Base-by-base conservation (phyloP, 306 rosid genomes). In the Lathyrus aphaca region DNA sequence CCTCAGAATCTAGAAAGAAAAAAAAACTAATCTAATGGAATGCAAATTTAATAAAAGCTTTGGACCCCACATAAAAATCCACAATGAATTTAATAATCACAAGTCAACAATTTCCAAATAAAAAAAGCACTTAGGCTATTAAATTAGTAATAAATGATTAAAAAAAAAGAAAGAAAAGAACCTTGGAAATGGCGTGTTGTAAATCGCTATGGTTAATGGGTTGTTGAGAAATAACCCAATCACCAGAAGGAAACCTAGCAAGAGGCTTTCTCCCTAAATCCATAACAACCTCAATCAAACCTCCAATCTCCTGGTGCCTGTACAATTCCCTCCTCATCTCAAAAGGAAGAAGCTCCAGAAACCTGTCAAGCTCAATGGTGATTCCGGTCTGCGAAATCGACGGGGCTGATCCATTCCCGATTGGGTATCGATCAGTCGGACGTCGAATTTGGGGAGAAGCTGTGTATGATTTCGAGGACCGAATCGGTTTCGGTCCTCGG, bases 181-280 rank as follows among this genome's bases (percentile, higher is more conserved):
- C 99, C 97, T 87, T 95, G 8, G 97, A 86, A 61, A 91, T 87
- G 18, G 99, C 99, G 35, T 91, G 95, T 60, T 43, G 66, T 18
- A 94, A 86, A 81, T 94, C 97, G 23, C 84, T 91, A 1, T 58
- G 85, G 18, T 64, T 78, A 42, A 91, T 82, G 0, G 86, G 87
- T 5, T 75, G 79, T 14, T 91, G 88, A 6, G 95, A 87, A 68
- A 94, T 91, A 4, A 82, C 35, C 99, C 99, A 94, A 71, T 94
- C 99, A 5, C 99, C 92, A 1, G 95, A 86, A 15, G 99, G 99
- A 40, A 95, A 95, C 80, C 96, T 77, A 3, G 96, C 99, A 45
- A 95, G 75, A 25, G 99, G 98, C 10, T 82, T 80, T 74, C 99
- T 77, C 1, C 99, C 99, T 74, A 95, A 85, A 84, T 95, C 99